Evolutionary conservation across 306 rosid genomes (phyloP).

Genomic region (Oemleria cerasiformis): DNA sequence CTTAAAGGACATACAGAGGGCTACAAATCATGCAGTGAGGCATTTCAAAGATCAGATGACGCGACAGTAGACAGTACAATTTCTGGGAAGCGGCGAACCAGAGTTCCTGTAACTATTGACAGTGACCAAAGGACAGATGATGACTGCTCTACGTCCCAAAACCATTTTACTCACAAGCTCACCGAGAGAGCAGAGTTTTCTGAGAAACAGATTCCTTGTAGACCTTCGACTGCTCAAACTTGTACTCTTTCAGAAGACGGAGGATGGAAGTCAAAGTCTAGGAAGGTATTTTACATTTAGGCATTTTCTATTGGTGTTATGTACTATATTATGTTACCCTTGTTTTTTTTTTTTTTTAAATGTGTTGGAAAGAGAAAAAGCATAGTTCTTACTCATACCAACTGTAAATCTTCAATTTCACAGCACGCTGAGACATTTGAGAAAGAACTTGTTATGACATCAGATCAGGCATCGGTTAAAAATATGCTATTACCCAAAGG

Average conservation of each 20-base stretch:
- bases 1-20: constrained; percentile 79
- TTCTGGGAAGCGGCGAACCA: constrained; percentile 55
- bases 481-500: constrained; percentile 86
- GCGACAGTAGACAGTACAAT: constrained; percentile 82
- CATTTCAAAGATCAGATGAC: constrained; percentile 90
- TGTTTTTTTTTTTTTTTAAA: too few relatives aligned
- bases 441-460: constrained; percentile 93
- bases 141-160: constrained; percentile 78
- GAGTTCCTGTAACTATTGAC: constrained; percentile 58
- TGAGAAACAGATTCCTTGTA: constrained; percentile 90
- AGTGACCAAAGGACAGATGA: constrained; percentile 77
- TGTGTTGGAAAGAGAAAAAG: too few relatives aligned
- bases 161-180: constrained; percentile 43
- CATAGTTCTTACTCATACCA: constrained; percentile 11
- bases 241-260: constrained; percentile 55
- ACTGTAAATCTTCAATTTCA: constrained; percentile 24
- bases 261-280: constrained; percentile 73
- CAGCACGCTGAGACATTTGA: constrained; percentile 82
- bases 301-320: too few relatives aligned
- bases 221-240: constrained; percentile 40
- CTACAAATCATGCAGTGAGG: constrained; percentile 78
- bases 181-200: constrained; percentile 58
- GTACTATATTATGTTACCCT: too few relatives aligned
- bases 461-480: constrained; percentile 95
- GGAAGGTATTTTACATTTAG: constrained; percentile 49